Evolutionary conservation across 192 early-diverging fungal genomes (phyloP), one percentile per base, ranked within the genome.

Genomic region (Entomortierella parvispora): DNA sequence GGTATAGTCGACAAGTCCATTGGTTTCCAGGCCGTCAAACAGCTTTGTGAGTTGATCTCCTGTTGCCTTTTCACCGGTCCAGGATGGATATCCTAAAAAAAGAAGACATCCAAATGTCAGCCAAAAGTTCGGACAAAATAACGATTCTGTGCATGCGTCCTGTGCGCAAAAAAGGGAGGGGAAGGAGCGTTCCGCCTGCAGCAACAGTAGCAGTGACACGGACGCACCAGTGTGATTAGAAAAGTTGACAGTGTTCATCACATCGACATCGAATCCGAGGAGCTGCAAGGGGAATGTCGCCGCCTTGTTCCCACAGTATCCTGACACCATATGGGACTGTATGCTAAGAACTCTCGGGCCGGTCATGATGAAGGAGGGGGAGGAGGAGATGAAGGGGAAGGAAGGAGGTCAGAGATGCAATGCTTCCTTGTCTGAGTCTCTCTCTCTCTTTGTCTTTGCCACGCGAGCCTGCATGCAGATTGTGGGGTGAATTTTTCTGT

Each of bases 221-320:
- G 10, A 68, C 61, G 70, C 46, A 89, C 89, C 93, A 9, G 91
- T 94, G 81, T 98, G 96, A 80, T 98, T 98, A 55, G 93, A 94
- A 70, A 98, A 92, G 72, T 94, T 93, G 25, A 98, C 95, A 1
- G 95, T 94, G 85, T 96, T 96, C 49, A 97, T 81, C 2, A 94
- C 91, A 69, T 97, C 95, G 17, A 98, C 96, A 61, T 98, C 93
- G 77, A 89, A 95, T 18, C 94, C 95, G 0, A 96, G 85, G 1
- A 93, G 81, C 80, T 98, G 95, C 17, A 98, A 86, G 0, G 96
- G 95, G 67, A 98, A 96, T 7, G 93, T 93, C 0, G 95, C 93
- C 10, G 94, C 92, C 66, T 95, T 93, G 88, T 98, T 97, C 22
- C 84, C 84, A 55, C 81, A 82, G 46, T 85, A 85, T 7, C 84